phyloP scores from a whole-genome alignment of 2,329 filamentous ascomycete genomes.

The Pseudocercospora musae region DNA sequence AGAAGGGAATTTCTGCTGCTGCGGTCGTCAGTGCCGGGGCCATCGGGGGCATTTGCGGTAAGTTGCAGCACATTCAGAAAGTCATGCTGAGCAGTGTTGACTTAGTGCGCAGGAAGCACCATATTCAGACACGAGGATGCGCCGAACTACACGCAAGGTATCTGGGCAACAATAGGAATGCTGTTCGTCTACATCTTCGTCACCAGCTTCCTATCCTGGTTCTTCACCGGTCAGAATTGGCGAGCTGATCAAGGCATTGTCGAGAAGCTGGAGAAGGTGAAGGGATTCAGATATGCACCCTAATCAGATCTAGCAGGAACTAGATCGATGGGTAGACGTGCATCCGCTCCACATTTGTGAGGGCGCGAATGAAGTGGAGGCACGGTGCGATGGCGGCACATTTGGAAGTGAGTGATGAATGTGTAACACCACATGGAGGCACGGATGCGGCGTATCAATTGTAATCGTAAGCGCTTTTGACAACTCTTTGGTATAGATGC shows the following conservation, averaged over 20 bases:
- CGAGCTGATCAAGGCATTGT: neutral
- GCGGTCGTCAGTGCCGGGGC: slow-evolving; percentile 40
- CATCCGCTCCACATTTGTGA: neutral
- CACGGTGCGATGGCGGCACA: neutral
- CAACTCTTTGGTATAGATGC: neutral
- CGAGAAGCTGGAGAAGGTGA: slow-evolving; percentile 3
- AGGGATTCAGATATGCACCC: neutral
- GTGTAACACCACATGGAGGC: neutral
- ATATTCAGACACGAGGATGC: slow-evolving; percentile 12
- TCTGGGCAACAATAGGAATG: slow-evolving; percentile 9
- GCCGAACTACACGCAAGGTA: slow-evolving; percentile 11
- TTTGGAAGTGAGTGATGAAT: neutral
- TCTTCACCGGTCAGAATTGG: slow-evolving; percentile 2
- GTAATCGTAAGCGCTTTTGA: neutral
- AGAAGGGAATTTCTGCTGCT: slow-evolving; percentile 31
- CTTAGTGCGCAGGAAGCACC: neutral
- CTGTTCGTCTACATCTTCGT: slow-evolving; percentile 7
- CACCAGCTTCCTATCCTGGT: slow-evolving; percentile 1
- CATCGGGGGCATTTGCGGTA: slow-evolving; percentile 3
- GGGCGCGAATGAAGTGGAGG: neutral
- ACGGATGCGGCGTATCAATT: neutral
- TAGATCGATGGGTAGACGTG: neutral
- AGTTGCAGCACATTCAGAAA: neutral
- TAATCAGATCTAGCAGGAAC: neutral
- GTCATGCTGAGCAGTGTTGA: neutral